These are phyloP conservation scores for Calvatia gigantea DNA, from an alignment of 768 basidiomycete genomes.

Conservation along the genomic window DNA sequence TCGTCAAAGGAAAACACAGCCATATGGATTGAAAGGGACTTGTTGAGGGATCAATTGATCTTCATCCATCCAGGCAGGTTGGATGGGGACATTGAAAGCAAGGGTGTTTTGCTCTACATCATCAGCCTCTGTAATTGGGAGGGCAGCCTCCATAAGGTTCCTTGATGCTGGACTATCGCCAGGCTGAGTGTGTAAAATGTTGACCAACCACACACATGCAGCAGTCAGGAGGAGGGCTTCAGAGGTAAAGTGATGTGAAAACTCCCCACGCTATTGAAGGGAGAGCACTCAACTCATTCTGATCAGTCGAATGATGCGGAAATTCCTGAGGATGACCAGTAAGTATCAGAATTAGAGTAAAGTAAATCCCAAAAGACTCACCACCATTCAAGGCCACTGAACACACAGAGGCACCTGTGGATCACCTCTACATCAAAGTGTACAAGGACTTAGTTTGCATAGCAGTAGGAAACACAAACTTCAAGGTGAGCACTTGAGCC, in stretches of 20 bases:
- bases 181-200: too few relatives aligned
- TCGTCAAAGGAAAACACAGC: neutral
- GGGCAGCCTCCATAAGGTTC: neutral
- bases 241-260: neutral
- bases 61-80: neutral
- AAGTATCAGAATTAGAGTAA: neutral
- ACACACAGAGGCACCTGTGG: neutral
- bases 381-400: slow-evolving; percentile 1
- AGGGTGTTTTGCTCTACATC: neutral
- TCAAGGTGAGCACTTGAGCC: slow-evolving; percentile 4
- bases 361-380: neutral
- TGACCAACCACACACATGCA: neutral
- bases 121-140: neutral
- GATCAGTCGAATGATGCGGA: neutral
- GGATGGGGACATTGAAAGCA: neutral
- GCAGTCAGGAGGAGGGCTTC: neutral
- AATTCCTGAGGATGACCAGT: neutral
- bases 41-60: neutral
- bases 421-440: neutral
- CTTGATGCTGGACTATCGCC: too few relatives aligned
- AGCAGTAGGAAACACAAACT: slow-evolving; percentile 4
- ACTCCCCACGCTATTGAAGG: neutral
- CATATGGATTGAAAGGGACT: neutral
- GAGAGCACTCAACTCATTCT: neutral
- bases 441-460: neutral